Percentiles rank a stretch among this genome's conserved stretches.
These are phyloP conservation scores for Podaxis sp. DNA, from an alignment of 768 basidiomycete species.

Conservation along the genomic window DNA sequence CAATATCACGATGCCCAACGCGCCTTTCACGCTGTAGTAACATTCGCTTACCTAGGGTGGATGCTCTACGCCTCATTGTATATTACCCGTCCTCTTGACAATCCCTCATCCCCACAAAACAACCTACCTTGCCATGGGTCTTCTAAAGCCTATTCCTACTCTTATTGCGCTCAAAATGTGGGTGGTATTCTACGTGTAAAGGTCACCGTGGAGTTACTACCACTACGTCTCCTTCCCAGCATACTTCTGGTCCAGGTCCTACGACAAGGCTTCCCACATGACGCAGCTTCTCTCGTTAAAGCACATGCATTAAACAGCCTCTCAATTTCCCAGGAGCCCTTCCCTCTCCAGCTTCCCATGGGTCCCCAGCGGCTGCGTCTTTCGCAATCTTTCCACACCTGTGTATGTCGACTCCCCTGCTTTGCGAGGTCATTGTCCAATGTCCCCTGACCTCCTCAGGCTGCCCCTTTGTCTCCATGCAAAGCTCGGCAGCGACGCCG, in stretches of 20 bases:
- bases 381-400: not conserved
- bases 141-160: conserved; percentile 16
- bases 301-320: not conserved
- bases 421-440: conserved; percentile 4
- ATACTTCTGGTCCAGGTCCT: conserved; percentile 71
- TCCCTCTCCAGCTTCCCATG: not conserved
- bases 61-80: conserved; percentile 57
- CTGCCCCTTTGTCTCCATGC: conserved; percentile 14
- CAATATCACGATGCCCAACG: no score
- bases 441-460: not conserved
- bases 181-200: conserved; percentile 58
- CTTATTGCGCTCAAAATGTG: conserved; percentile 38
- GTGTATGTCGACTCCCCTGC: not conserved
- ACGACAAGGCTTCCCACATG: conserved; percentile 23
- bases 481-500: not conserved
- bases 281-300: conserved; percentile 2
- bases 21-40: no score
- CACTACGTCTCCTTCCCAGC: conserved; percentile 72
- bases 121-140: not conserved
- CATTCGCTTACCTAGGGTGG: no score
- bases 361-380: not conserved
- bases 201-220: conserved; percentile 41
- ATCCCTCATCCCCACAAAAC: not conserved
- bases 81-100: conserved; percentile 46
- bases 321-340: not conserved